Evolutionary conservation across 2,329 filamentous ascomycete genomes (phyloP).

Genomic region (Ophiostoma pallidulum): DNA sequence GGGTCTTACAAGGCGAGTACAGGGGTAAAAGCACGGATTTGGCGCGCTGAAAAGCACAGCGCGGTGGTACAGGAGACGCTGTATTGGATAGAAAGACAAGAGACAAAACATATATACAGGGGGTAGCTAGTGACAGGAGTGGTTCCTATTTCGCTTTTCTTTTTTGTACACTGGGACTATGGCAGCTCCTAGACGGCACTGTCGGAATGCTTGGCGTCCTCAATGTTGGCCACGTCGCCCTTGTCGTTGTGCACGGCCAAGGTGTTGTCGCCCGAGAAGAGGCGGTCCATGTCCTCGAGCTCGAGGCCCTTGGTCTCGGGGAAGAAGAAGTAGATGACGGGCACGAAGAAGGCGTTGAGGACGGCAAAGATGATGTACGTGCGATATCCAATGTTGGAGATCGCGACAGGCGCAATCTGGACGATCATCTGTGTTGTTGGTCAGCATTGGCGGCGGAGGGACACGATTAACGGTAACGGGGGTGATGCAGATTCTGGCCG

Average conservation of each 20-base stretch:
- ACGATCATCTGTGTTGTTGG: conserved; percentile 6
- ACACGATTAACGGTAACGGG: not conserved
- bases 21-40: too few relatives aligned
- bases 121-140: too few relatives aligned
- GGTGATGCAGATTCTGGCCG: too few relatives aligned
- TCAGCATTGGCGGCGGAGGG: not conserved
- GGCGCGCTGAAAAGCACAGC: too few relatives aligned
- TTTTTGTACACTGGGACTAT: too few relatives aligned
- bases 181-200: not conserved
- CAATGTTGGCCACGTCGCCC: conserved; percentile 2
- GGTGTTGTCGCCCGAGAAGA: conserved; percentile 23
- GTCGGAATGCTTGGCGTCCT: not conserved
- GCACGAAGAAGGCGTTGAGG: conserved; percentile 53
- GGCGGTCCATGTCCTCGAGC: conserved; percentile 55
- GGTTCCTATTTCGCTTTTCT: too few relatives aligned
- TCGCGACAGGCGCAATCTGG: conserved; percentile 8
- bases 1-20: too few relatives aligned
- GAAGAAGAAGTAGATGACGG: conserved; percentile 51
- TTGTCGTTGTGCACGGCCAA: conserved; percentile 6
- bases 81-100: too few relatives aligned
- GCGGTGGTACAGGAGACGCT: too few relatives aligned
- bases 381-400: conserved; percentile 43
- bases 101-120: too few relatives aligned
- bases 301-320: conserved; percentile 55
- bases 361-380: conserved; percentile 57